Conservation (phyloP, 345 rosid genomes). For the Hibiscus tridactylites region DNA sequence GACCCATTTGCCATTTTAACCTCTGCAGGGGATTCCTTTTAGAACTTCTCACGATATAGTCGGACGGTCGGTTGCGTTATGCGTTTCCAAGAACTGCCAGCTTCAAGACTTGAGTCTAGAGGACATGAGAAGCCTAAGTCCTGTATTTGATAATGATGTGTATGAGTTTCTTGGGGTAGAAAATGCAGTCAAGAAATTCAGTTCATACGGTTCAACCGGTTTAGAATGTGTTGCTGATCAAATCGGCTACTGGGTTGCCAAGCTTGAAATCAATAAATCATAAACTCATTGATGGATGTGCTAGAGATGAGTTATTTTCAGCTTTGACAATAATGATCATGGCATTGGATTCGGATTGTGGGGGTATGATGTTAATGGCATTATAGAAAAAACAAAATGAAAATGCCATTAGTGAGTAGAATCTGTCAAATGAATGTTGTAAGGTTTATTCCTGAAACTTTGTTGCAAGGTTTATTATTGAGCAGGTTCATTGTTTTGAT, state of each 20-base stretch:
- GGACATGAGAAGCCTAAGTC: conserved; percentile 52
- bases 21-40: conserved; percentile 73
- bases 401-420: background rate
- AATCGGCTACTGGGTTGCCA: conserved; percentile 52
- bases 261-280: conserved; percentile 34
- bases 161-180: conserved; percentile 69
- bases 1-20: background rate
- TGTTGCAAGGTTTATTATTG: too few relatives aligned
- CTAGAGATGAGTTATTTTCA: background rate
- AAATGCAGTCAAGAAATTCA: conserved; percentile 67
- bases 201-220: conserved; percentile 76
- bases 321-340: background rate
- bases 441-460: background rate
- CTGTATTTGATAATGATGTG: conserved; percentile 65
- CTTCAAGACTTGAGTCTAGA: conserved; percentile 69
- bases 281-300: background rate
- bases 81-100: conserved; percentile 60
- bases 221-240: conserved; percentile 54
- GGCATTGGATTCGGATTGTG: background rate
- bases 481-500: background rate
- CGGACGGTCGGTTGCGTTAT: conserved; percentile 77
- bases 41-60: conserved; percentile 92
- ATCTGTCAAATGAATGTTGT: background rate
- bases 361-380: background rate
- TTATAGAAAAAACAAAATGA: background rate